A percentile compares a stretch with the other conserved stretches of the same genome.
Conservation (phyloP, 768 basidiomycete genomes). For the Rossbeevera mucosa region DNA sequence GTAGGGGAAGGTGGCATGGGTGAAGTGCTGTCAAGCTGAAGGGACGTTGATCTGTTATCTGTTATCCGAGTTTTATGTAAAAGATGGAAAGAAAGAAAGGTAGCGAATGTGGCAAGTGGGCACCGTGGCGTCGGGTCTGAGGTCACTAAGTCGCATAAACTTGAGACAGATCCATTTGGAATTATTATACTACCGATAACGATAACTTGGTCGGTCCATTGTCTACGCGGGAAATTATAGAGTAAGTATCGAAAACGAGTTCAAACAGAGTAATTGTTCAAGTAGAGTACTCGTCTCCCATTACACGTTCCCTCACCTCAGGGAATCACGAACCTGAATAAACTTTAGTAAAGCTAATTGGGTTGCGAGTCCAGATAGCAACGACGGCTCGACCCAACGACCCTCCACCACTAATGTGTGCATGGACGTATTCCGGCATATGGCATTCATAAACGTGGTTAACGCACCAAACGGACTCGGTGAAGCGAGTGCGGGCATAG, state of each 20-base stretch:
- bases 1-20: constrained; percentile 22
- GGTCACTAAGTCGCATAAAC: too few relatives aligned
- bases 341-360: constrained; percentile 13
- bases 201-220: constrained; percentile 1
- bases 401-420: constrained; percentile 19
- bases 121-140: neutral
- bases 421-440: constrained; percentile 8
- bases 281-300: constrained; percentile 1
- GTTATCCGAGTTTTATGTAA: neutral
- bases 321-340: constrained; percentile 9
- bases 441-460: constrained; percentile 5
- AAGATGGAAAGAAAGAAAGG: neutral
- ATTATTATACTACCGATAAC: neutral
- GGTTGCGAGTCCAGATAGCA: constrained; percentile 9
- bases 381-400: constrained; percentile 24
- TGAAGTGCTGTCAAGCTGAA: neutral
- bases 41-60: neutral
- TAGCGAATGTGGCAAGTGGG: neutral
- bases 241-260: constrained; percentile 1
- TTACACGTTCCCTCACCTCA: constrained; percentile 9
- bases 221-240: neutral
- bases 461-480: constrained; percentile 40
- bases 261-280: constrained; percentile 5
- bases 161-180: neutral
- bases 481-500: constrained; percentile 1